Conservation (phyloP, 2,329 filamentous ascomycete genomes). For the Aureobasidium sp. region DNA sequence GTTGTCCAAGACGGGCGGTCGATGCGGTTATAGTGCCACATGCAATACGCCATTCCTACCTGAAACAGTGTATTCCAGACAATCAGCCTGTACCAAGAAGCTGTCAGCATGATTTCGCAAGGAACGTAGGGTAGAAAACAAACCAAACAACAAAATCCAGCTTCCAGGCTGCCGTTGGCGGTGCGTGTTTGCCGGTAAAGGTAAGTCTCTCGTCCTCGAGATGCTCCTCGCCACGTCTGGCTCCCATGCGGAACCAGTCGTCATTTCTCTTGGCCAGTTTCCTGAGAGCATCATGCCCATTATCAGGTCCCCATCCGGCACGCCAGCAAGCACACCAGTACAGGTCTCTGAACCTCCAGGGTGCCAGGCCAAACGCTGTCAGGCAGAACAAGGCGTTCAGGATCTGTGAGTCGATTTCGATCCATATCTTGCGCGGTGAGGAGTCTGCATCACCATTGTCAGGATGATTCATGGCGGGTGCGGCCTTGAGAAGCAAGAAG, state of each 20-base stretch:
- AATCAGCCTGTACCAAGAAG: too few relatives aligned
- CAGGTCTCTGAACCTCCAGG: constrained; percentile 75
- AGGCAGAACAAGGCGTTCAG: constrained; percentile 80
- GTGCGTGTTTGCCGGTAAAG: constrained; percentile 62
- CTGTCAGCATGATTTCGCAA: too few relatives aligned
- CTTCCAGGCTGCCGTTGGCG: constrained; percentile 63
- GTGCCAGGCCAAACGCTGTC: constrained; percentile 73
- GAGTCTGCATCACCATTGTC: constrained; percentile 29
- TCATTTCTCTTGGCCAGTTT: background rate
- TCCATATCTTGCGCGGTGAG: constrained; percentile 70
- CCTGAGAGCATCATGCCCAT: background rate
- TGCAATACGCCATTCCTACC: constrained; percentile 63
- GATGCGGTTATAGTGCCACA: constrained; percentile 53
- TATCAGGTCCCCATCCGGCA: background rate
- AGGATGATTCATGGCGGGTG: constrained; percentile 53
- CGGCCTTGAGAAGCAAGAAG: constrained; percentile 68
- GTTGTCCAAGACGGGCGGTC: constrained; percentile 72
- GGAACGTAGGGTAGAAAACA: too few relatives aligned
- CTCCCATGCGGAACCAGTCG: background rate
- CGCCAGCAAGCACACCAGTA: constrained; percentile 51
- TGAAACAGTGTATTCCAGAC: constrained; percentile 74
- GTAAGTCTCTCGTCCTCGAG: background rate
- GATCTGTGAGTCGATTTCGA: constrained; percentile 78
- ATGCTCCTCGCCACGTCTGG: background rate
- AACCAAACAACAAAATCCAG: constrained; percentile 73